Evolutionary conservation across 257 asterid species (phyloP).

Genomic region (Capsicum rhomboideum): DNA sequence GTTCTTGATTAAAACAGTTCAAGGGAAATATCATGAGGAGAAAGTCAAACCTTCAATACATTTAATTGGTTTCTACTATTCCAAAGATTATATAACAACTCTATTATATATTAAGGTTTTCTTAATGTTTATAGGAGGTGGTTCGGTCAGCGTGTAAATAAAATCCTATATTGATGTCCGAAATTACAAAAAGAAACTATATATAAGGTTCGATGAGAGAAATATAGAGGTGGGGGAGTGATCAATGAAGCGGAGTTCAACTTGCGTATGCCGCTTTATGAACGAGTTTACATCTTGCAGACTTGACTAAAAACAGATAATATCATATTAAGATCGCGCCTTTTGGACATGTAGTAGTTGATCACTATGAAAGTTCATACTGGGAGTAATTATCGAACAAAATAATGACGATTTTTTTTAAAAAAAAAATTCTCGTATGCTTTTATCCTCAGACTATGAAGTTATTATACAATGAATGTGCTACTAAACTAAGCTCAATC

Average conservation of each 20-base stretch:
- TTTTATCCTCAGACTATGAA: not conserved
- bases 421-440: not conserved
- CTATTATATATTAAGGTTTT: not conserved
- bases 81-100: not conserved
- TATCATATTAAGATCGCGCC: not conserved
- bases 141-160: no score
- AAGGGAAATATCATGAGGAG: not conserved
- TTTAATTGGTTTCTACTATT: not conserved
- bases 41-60: not conserved
- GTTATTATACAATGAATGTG: not conserved
- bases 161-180: no score
- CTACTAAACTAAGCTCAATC: not conserved
- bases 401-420: not conserved
- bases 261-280: no score
- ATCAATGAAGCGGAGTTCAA: no score
- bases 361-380: not conserved
- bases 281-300: no score
- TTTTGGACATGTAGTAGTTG: no score
- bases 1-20: not conserved
- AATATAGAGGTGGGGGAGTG: not conserved
- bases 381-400: not conserved
- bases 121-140: no score
- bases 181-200: no score
- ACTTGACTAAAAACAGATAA: not conserved
- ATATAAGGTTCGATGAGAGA: no score